These are phyloP conservation scores for Saraca asoca DNA, from an alignment of 331 rosid species.

Conservation along the genomic window DNA sequence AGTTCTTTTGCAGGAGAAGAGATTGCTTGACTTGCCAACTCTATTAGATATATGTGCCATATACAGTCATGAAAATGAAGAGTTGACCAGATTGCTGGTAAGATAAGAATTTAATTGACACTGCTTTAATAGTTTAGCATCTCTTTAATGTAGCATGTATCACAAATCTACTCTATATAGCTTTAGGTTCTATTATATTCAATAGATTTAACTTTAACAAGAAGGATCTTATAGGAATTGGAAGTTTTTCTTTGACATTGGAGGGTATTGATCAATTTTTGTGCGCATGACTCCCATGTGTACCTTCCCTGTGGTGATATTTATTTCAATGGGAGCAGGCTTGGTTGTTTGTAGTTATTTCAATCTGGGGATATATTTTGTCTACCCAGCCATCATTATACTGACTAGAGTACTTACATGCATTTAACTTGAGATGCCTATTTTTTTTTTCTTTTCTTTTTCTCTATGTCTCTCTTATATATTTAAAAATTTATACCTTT, in stretches of 20 bases:
- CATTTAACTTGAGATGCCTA: slow-evolving; percentile 1
- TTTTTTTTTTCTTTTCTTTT: slow-evolving; percentile 7
- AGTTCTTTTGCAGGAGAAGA: slow-evolving; percentile 95
- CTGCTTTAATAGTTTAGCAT: slow-evolving; percentile 12
- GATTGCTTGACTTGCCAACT: slow-evolving; percentile 86
- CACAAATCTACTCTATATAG: slow-evolving; percentile 5
- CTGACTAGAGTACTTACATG: slow-evolving; percentile 15
- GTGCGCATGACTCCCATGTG: background rate
- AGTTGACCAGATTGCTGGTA: slow-evolving; percentile 75
- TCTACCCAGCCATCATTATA: slow-evolving; percentile 5
- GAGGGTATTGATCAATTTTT: slow-evolving; percentile 3
- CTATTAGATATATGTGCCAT: slow-evolving; percentile 92
- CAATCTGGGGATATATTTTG: background rate
- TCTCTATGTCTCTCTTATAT: slow-evolving; percentile 25
- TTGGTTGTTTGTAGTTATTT: background rate
- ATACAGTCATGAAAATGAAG: slow-evolving; percentile 83
- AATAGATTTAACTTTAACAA: slow-evolving; percentile 20
- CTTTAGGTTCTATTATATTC: slow-evolving; percentile 16
- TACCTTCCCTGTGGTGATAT: background rate
- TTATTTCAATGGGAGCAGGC: no score
- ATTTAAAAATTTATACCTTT: slow-evolving; percentile 25
- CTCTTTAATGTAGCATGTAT: slow-evolving; percentile 1
- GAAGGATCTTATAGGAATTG: slow-evolving; percentile 19
- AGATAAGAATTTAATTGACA: slow-evolving; percentile 25
- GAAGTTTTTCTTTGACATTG: slow-evolving; percentile 7